Evolutionary conservation across 2,329 filamentous ascomycete genomes (phyloP).

Genomic region (Colletotrichum sp.): DNA sequence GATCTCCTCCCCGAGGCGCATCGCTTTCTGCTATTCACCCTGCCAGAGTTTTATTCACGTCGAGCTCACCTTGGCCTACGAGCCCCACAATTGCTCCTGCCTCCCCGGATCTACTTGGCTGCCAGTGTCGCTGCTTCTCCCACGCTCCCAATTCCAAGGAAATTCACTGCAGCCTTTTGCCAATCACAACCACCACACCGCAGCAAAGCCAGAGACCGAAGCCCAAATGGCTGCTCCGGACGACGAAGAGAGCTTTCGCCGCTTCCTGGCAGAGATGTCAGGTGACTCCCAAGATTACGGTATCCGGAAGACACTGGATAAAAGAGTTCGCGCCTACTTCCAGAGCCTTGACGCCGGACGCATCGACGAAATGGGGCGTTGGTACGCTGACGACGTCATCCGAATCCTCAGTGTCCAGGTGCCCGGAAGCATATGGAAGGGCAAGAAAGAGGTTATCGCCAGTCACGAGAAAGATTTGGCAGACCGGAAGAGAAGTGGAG

Average conservation of each 20-base stretch:
- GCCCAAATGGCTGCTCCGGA: not conserved
- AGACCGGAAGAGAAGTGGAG: too few relatives aligned
- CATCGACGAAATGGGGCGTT: too few relatives aligned
- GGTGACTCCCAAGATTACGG: not conserved
- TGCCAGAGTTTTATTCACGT: not conserved
- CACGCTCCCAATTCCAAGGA: fast-evolving
- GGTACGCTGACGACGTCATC: too few relatives aligned
- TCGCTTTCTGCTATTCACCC: not conserved
- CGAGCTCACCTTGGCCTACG: fast-evolving
- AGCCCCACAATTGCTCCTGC: not conserved
- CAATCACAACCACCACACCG: not conserved
- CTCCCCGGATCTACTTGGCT: fast-evolving
- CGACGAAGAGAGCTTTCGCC: not conserved
- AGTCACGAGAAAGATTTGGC: too few relatives aligned
- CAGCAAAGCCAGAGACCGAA: not conserved
- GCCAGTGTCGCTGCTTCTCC: fast-evolving
- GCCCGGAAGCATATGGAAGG: too few relatives aligned
- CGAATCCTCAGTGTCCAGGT: too few relatives aligned
- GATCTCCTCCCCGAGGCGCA: not conserved
- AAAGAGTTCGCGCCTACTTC: not conserved
- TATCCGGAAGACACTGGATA: not conserved
- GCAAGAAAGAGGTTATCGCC: too few relatives aligned
- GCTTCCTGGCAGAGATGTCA: not conserved
- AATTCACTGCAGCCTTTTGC: not conserved
- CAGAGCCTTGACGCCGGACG: too few relatives aligned